Conservation (phyloP, 2,329 filamentous ascomycete species). For the Apiospora hydei region DNA sequence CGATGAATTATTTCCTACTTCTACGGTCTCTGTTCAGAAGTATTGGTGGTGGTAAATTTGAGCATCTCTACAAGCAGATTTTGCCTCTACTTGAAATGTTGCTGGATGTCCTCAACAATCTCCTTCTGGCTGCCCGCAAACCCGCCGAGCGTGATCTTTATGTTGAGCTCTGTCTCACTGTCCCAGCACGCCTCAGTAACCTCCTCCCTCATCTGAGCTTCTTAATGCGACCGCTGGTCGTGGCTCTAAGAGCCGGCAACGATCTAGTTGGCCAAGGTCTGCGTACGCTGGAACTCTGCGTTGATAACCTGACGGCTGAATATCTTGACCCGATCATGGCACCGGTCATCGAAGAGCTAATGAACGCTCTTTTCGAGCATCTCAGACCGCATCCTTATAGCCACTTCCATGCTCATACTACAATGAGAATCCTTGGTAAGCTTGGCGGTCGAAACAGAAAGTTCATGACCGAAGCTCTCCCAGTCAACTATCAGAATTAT, state of each 20-base stretch:
- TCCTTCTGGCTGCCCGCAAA: conserved; percentile 89
- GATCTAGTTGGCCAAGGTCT: conserved; percentile 95
- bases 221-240: conserved; percentile 96
- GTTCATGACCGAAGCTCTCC: conserved; percentile 88
- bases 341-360: conserved; percentile 96
- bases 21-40: conserved; percentile 92
- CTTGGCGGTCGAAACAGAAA: conserved; percentile 94
- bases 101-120: conserved; percentile 93
- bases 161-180: conserved; percentile 94
- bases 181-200: conserved; percentile 92
- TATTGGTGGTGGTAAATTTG: conserved; percentile 96
- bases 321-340: conserved; percentile 99
- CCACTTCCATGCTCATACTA: conserved; percentile 97
- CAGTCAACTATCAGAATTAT: conserved; percentile 83
- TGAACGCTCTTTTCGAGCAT: conserved; percentile 97
- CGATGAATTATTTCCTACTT: conserved; percentile 98
- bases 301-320: conserved; percentile 97
- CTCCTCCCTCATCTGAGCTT: conserved; percentile 94
- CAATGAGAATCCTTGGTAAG: conserved; percentile 96
- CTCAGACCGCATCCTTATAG: conserved; percentile 92
- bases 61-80: conserved; percentile 98
- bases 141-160: conserved; percentile 93
- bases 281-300: conserved; percentile 91
- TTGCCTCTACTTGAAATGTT: conserved; percentile 96
- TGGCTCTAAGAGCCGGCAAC: conserved; percentile 87